Evolutionary conservation across 495 filamentous ascomycete genomes (phyloP).

Genomic region (Neohortaea acidophila): DNA sequence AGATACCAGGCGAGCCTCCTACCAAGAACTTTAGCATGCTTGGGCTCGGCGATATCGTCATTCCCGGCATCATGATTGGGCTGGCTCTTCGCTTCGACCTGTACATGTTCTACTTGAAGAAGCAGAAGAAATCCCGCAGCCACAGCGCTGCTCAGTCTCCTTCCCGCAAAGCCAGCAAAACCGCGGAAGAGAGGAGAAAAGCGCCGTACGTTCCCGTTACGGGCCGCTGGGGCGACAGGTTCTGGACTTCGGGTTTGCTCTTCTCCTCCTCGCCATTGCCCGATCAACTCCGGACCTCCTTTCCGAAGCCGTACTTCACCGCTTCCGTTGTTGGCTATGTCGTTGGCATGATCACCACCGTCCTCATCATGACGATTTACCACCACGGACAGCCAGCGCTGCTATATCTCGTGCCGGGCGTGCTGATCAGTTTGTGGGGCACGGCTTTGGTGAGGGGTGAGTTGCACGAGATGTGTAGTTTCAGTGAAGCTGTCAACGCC

Average conservation of each 20-base stretch:
- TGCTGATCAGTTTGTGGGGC: conserved; percentile 61
- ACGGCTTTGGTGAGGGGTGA: conserved; percentile 62
- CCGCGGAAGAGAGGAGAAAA: conserved; percentile 25
- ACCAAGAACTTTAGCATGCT: conserved; percentile 55
- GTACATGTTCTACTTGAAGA: conserved; percentile 59
- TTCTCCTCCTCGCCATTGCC: not conserved
- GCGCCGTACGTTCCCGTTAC: conserved; percentile 45
- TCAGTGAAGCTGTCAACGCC: conserved; percentile 48
- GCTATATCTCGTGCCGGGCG: conserved; percentile 82
- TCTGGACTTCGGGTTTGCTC: conserved; percentile 44
- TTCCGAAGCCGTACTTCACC: conserved; percentile 80
- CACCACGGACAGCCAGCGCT: conserved; percentile 81
- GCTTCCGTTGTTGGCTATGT: conserved; percentile 66
- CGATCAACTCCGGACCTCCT: conserved; percentile 28
- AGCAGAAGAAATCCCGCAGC: conserved; percentile 27
- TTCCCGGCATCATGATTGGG: conserved; percentile 87
- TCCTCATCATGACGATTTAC: conserved; percentile 61
- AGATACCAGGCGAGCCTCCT: conserved; percentile 26
- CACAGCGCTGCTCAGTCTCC: not conserved
- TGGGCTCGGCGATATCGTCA: conserved; percentile 80
- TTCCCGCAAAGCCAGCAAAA: not conserved
- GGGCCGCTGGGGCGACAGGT: conserved; percentile 67
- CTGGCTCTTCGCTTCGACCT: conserved; percentile 83
- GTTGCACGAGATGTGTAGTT: conserved; percentile 58
- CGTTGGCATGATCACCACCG: conserved; percentile 60